A percentile compares a stretch with the other conserved stretches of the same genome.
Conservation (phyloP, 2,329 filamentous ascomycete genomes). For the Colletotrichum noveboracense region DNA sequence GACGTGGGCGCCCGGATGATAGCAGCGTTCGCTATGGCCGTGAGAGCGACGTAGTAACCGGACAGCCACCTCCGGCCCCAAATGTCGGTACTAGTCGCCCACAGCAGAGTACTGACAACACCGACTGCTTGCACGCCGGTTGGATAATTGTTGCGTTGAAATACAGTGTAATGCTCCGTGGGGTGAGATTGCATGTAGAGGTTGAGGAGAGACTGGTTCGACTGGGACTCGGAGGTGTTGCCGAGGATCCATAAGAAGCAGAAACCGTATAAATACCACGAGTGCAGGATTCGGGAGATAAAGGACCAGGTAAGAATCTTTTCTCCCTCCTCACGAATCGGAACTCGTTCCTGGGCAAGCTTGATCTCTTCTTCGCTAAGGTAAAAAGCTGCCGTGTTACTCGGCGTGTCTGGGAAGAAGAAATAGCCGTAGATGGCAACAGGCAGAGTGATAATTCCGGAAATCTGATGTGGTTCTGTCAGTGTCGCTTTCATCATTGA, state of each 20-base stretch:
- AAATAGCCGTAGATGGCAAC: neutral
- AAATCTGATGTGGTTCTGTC: neutral
- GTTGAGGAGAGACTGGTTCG: neutral
- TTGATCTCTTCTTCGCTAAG: neutral
- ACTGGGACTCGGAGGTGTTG: neutral
- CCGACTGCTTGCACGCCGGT: neutral
- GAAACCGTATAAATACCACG: neutral
- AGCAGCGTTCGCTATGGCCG: neutral
- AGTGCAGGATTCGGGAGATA: neutral
- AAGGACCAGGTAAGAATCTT: neutral
- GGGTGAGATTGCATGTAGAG: neutral
- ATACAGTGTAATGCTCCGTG: neutral
- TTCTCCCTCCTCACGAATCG: neutral
- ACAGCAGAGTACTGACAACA: neutral
- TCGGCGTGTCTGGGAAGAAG: conserved; percentile 1
- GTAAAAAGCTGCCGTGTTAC: neutral
- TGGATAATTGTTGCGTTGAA: neutral
- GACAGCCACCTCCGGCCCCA: neutral
- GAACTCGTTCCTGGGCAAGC: neutral
- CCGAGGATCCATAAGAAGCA: conserved; percentile 1
- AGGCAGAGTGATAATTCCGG: neutral
- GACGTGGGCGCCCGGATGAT: neutral
- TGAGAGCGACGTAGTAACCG: neutral
- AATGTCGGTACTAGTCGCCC: neutral
- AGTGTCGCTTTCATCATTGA: neutral